phyloP scores from a whole-genome alignment of 805 yeast genomes.

The Metschnikowia hibisci region DNA sequence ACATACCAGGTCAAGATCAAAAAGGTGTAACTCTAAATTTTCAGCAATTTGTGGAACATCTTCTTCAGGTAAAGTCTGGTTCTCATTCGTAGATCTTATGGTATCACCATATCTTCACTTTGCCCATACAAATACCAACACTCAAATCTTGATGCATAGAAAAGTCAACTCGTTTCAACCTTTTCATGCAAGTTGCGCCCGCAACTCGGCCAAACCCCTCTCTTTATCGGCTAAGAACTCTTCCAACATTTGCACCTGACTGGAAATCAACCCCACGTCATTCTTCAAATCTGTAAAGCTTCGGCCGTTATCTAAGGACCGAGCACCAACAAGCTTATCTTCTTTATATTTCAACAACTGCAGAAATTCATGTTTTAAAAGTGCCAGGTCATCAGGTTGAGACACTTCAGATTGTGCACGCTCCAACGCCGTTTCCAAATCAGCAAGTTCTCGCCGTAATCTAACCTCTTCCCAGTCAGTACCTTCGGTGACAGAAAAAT shows the following conservation, averaged over 20 bases:
- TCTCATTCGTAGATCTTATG: no score
- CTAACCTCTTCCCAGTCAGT: slow-evolving; percentile 93
- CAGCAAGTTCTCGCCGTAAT: slow-evolving; percentile 70
- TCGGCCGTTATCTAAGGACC: slow-evolving; percentile 15
- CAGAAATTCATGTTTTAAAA: slow-evolving; percentile 64
- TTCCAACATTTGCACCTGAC: slow-evolving; percentile 71
- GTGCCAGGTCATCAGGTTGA: slow-evolving; percentile 19
- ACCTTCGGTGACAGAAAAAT: slow-evolving; percentile 67
- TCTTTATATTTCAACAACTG: slow-evolving; percentile 78
- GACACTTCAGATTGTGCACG: slow-evolving; percentile 38
- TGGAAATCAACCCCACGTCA: slow-evolving; percentile 67
- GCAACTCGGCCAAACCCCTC: slow-evolving; percentile 44
- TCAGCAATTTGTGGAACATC: no score
- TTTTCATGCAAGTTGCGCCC: slow-evolving; percentile 10
- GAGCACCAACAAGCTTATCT: slow-evolving; percentile 40
- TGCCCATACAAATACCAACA: no score
- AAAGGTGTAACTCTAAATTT: no score
- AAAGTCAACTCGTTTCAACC: not conserved
- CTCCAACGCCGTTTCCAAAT: slow-evolving; percentile 62
- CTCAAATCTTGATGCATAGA: no score
- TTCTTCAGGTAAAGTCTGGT: no score
- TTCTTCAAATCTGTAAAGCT: slow-evolving; percentile 51
- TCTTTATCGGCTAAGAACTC: slow-evolving; percentile 61
- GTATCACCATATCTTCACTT: not conserved
- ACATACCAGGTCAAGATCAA: no score